Evolutionary conservation across 2,329 filamentous ascomycete species (phyloP), one percentile per base, ranked within the genome.

Genomic region (Byssothecium circinans): DNA sequence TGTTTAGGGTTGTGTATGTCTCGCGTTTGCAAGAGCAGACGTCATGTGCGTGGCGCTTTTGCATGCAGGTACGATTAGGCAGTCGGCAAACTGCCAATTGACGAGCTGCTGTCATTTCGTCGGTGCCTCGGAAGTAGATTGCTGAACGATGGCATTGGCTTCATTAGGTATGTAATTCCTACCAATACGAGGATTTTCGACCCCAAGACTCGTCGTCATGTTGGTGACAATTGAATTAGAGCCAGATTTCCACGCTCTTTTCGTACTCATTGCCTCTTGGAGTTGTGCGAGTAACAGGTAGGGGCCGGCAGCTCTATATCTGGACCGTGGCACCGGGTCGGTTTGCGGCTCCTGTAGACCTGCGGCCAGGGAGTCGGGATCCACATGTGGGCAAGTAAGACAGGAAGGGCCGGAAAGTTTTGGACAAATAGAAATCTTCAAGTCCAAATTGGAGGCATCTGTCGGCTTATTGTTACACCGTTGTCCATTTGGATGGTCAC

Each of bases 261-360:
- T 58, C 56, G 58, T 52, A 54, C 58, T 61, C 43, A 19, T 44
- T 51, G 45, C 53, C 54, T 3, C 17, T 49, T 57, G 45, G 25
- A 43, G 47, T 39, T 18, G 3, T 38, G 17, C 43, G 41, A 30
- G 36, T 45, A 29, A 29, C 44, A 43, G 36, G 34, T 49, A 37
- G 45, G 38, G 34, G 41, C 39, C 43, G 34, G 33, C 32, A 30
- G 44, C 30, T 39, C 57, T 60, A 58, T 57, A 53, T 52, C 32
- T 43, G 47, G 45, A 49, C 41, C 47, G 25, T 33, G 18, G 22
- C 14, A 38, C 30, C 50, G 47, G 50, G 45, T 46, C 49, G 40
- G 32, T 44, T 44, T 57, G 52, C 52, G 56, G 54, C 53, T 61
- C 56, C 20, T 10, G 41, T 37, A 32, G 49, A 37, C 35, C 20